Evolutionary conservation across 768 basidiomycete genomes (phyloP).

Genomic region (Trametes villosa): DNA sequence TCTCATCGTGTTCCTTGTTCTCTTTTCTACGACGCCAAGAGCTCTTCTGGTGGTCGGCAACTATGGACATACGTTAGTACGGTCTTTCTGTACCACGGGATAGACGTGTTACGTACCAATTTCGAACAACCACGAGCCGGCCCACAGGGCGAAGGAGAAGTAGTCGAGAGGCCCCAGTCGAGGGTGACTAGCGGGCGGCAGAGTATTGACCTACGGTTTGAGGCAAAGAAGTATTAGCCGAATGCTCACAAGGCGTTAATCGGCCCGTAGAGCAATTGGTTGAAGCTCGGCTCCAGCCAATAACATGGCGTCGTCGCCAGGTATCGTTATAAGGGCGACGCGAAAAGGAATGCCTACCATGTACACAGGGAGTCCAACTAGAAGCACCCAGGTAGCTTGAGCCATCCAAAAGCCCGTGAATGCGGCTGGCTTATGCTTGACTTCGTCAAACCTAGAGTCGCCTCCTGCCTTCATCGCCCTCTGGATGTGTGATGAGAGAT

Average conservation of each 20-base stretch:
- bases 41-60: constrained; percentile 69
- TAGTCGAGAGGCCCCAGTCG: constrained; percentile 59
- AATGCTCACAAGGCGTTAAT: too few relatives aligned
- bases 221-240: constrained; percentile 1
- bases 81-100: background rate
- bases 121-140: constrained; percentile 62
- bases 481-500: constrained; percentile 28
- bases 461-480: constrained; percentile 57
- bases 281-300: too few relatives aligned
- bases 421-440: constrained; percentile 49
- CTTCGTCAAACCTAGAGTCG: constrained; percentile 67
- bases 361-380: constrained; percentile 73
- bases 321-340: background rate
- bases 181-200: constrained; percentile 55
- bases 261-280: too few relatives aligned
- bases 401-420: constrained; percentile 68
- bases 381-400: constrained; percentile 69
- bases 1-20: constrained; percentile 67
- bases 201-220: constrained; percentile 45
- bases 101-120: constrained; percentile 33
- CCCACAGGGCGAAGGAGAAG: constrained; percentile 55
- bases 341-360: constrained; percentile 39
- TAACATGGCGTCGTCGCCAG: background rate
- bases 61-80: constrained; percentile 4
- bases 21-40: constrained; percentile 63